Evolutionary conservation across 176 grass and related monocot species (phyloP), one percentile per base, ranked within the genome.

Genomic region (Bothriochloa decipiens): DNA sequence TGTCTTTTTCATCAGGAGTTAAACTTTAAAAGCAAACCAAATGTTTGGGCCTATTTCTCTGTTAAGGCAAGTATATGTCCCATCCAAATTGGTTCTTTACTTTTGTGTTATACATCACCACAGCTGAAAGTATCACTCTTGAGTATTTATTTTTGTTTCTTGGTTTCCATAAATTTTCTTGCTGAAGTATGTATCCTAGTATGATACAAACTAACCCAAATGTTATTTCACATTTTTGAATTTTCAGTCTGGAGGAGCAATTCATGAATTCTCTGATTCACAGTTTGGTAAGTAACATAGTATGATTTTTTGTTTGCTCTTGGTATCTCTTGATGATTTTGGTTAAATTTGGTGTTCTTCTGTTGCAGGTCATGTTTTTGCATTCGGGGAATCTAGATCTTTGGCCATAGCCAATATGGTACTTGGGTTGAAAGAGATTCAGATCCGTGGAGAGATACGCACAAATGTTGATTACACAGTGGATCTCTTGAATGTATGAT

Each of bases 401-500:
- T 93, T 95, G 63, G 93, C 96, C 70, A 89, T 99, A 91, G 93
- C 96, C 84, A 99, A 99, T 81, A 99, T 99, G 96, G 82, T 99
- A 85, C 92, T 99, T 86, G 96, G 96, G 70, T 64, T 99, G 77
- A 99, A 99, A 89, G 96, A 96, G 81, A 99, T 99, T 77, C 96
- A 99, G 87, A 99, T 99, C 45, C 93, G 93, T 62, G 96, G 96
- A 86, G 96, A 99, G 86, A 99, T 96, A 88, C 96, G 12, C 74
- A 93, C 92, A 55, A 99, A 99, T 91, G 96, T 99, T 91, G 96
- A 99, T 87, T 99, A 99, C 88, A 93, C 96, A 41, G 91, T 99
- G 75, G 96, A 99, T 94, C 96, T 99, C 70, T 93, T 99, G 88
- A 94, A 99, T 88, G 96, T 96, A 96, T 93, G 87, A 80, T 92